phyloP scores from a whole-genome alignment of 2,329 filamentous ascomycete genomes.

The Xylariaceae sp. region DNA sequence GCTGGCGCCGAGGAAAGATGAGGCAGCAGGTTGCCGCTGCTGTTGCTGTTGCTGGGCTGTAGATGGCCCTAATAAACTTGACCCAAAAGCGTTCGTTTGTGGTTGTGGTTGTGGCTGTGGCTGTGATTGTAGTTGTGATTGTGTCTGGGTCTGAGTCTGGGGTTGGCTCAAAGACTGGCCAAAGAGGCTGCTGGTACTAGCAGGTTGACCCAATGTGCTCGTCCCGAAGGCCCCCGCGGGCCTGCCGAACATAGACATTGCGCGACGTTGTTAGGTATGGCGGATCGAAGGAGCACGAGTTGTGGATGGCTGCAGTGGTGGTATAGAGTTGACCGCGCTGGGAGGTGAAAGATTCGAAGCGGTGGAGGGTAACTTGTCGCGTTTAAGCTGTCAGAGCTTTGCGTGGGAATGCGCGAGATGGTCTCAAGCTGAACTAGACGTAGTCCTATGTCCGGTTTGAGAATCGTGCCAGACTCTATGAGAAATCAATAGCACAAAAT shows the following conservation, averaged over 20 bases:
- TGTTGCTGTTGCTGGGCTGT: constrained; percentile 48
- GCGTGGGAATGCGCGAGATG: constrained; percentile 1
- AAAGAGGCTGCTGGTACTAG: constrained; percentile 48
- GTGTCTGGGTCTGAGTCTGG: constrained; percentile 37
- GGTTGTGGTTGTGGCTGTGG: constrained; percentile 36
- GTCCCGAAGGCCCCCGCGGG: constrained; percentile 34
- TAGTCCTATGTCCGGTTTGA: neutral
- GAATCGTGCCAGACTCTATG: neutral
- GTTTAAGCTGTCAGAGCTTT: constrained; percentile 5
- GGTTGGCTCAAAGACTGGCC: constrained; percentile 50
- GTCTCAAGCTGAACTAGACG: too few relatives aligned
- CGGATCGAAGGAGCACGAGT: neutral
- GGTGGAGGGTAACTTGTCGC: neutral
- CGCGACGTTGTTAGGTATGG: neutral
- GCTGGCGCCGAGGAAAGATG: constrained; percentile 54
- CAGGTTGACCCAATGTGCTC: constrained; percentile 30
- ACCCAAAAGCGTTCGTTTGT: constrained; percentile 33
- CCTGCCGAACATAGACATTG: constrained; percentile 39
- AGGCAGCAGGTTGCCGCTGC: constrained; percentile 49
- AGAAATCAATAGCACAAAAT: neutral
- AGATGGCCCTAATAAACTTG: constrained; percentile 43
- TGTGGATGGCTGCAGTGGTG: neutral
- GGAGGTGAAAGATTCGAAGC: neutral
- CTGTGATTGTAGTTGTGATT: constrained; percentile 32
- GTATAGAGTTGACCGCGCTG: neutral